Conservation (phyloP, 2,329 filamentous ascomycete genomes). For the Orbilia quercus region DNA sequence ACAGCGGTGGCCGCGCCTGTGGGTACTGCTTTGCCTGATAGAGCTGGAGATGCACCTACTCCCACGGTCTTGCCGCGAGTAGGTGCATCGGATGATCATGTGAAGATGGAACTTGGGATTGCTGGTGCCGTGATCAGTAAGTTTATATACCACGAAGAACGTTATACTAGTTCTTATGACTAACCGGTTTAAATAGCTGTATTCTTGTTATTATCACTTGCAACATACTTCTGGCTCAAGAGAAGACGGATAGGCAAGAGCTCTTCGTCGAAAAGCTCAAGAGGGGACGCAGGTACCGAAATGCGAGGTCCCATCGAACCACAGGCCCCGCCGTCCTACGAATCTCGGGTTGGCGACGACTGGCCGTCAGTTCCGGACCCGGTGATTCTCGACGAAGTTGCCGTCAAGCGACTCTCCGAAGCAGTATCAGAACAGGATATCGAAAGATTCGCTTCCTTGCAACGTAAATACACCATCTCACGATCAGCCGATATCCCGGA, state of each 20-base stretch:
- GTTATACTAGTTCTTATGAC: conserved; percentile 3
- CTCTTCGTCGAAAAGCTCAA: neutral
- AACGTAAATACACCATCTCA: conserved; percentile 55
- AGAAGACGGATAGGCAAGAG: conserved; percentile 19
- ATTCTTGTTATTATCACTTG: conserved; percentile 27
- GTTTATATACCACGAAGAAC: conserved; percentile 2
- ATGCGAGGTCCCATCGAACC: conserved; percentile 38
- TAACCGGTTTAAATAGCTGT: conserved; percentile 3
- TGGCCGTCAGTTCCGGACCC: conserved; percentile 35
- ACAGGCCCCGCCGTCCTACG: conserved; percentile 10
- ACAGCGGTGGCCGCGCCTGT: neutral
- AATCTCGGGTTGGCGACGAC: conserved; percentile 33
- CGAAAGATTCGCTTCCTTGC: conserved; percentile 38
- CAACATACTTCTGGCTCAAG: conserved; percentile 42
- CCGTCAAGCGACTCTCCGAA: conserved; percentile 39
- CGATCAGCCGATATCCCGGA: conserved; percentile 41
- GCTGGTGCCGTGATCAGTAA: conserved; percentile 45
- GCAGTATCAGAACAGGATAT: conserved; percentile 28
- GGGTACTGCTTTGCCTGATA: conserved; percentile 25
- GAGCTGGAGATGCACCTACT: neutral
- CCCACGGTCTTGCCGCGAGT: conserved; percentile 18
- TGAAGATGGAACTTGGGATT: conserved; percentile 49
- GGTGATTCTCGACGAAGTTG: conserved; percentile 20
- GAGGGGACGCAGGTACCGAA: conserved; percentile 4
- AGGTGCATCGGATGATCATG: conserved; percentile 30